phyloP scores from a whole-genome alignment of 768 basidiomycete genomes.

The Leucocoprinus birnbaumii region DNA sequence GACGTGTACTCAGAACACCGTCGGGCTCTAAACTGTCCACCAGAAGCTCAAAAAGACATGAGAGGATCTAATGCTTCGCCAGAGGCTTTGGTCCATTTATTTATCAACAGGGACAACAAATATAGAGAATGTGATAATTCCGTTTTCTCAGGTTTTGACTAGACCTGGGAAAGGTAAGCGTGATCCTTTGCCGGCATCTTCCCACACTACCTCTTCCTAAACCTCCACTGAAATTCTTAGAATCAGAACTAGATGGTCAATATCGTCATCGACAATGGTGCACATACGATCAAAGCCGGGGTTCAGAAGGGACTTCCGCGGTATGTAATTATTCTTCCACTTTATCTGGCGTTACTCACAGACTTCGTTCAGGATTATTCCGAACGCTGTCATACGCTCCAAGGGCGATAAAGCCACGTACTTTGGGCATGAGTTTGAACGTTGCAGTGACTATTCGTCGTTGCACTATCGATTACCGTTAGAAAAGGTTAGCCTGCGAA shows the following conservation, averaged over 20 bases:
- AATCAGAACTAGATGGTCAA: constrained; percentile 23
- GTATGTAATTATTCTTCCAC: not conserved
- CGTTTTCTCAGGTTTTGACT: too few species aligned
- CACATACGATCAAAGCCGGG: constrained; percentile 76
- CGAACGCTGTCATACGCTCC: constrained; percentile 83
- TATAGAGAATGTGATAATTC: too few species aligned
- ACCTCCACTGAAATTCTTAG: constrained; percentile 11
- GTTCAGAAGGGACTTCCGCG: constrained; percentile 30
- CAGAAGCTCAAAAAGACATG: too few species aligned
- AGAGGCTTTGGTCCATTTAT: too few species aligned
- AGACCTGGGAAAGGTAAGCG: too few species aligned
- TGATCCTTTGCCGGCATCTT: not conserved
- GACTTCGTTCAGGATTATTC: constrained; percentile 49
- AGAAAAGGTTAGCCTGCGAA: constrained; percentile 61
- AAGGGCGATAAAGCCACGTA: constrained; percentile 82
- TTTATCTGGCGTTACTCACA: constrained; percentile 5
- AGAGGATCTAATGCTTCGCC: too few species aligned
- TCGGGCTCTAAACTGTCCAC: too few species aligned
- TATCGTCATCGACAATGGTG: constrained; percentile 87
- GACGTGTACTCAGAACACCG: too few species aligned
- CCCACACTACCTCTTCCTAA: constrained; percentile 1
- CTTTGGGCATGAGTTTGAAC: constrained; percentile 80
- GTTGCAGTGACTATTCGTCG: constrained; percentile 77
- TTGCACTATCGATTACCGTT: constrained; percentile 83
- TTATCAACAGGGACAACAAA: too few species aligned